A percentile compares a stretch with the other conserved stretches of the same genome.
Evolutionary conservation across 805 yeast genomes (phyloP).

Genomic region (Starmerella riodocensis): DNA sequence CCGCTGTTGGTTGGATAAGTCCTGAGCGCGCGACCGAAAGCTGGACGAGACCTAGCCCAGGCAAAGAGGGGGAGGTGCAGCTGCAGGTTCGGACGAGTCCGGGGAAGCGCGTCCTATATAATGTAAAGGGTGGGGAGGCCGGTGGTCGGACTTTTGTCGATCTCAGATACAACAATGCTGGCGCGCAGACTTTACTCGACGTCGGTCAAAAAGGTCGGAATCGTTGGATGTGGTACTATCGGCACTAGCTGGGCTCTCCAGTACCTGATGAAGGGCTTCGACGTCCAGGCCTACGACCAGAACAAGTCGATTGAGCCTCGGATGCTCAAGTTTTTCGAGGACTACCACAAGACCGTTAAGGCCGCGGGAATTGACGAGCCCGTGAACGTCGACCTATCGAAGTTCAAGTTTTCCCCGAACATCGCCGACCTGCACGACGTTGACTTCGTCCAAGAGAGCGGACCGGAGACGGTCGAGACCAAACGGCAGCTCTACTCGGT

Average conservation of each 20-base stretch:
- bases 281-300: constrained; percentile 12
- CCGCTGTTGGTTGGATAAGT: too few relatives aligned
- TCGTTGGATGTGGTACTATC: constrained; percentile 13
- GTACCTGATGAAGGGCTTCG: constrained; percentile 8
- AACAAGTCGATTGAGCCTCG: constrained; percentile 7
- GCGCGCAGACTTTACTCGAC: constrained; percentile 1
- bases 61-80: too few relatives aligned
- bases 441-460: constrained; percentile 15
- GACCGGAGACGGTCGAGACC: constrained; percentile 9
- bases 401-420: constrained; percentile 5
- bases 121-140: too few relatives aligned
- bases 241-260: constrained; percentile 16
- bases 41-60: too few relatives aligned
- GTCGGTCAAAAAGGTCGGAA: constrained; percentile 7
- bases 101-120: too few relatives aligned
- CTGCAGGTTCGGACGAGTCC: too few relatives aligned
- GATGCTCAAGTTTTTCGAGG: constrained; percentile 7
- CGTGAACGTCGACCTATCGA: neutral
- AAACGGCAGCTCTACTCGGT: constrained; percentile 7
- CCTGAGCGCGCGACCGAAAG: too few relatives aligned
- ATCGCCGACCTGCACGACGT: constrained; percentile 6
- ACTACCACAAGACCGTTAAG: constrained; percentile 7
- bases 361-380: constrained; percentile 6
- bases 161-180: too few relatives aligned
- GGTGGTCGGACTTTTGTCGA: too few relatives aligned